These are phyloP conservation scores for Solanum gracilifrons DNA, from an alignment of 257 asterid genomes.

Conservation along the genomic window DNA sequence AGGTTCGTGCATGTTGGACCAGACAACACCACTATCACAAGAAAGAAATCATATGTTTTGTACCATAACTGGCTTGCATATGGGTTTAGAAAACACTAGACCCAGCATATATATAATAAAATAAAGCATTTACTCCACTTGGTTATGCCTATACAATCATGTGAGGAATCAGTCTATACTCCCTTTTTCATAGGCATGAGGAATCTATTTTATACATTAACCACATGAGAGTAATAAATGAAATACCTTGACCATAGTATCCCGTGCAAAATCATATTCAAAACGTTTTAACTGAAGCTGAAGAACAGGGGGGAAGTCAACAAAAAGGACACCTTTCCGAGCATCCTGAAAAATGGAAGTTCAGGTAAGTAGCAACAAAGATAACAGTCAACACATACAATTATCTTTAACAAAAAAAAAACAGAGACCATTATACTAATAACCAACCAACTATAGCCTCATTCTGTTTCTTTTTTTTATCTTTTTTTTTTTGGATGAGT, in stretches of 20 bases:
- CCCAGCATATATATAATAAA: background rate
- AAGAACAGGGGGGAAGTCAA: conserved; percentile 78
- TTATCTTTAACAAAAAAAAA: background rate
- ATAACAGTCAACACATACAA: background rate
- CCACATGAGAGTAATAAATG: background rate
- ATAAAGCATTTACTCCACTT: background rate
- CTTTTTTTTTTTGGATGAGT: background rate
- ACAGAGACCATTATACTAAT: background rate
- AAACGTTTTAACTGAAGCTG: conserved; percentile 76
- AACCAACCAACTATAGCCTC: background rate
- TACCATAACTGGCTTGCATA: background rate
- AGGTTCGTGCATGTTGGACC: background rate
- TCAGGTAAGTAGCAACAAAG: background rate
- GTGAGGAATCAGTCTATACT: background rate
- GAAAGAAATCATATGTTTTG: background rate
- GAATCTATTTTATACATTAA: background rate
- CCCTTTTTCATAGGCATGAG: background rate
- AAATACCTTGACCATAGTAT: conserved; percentile 74
- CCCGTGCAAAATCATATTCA: conserved; percentile 69
- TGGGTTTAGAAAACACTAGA: background rate
- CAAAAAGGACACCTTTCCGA: conserved; percentile 70
- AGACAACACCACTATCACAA: background rate
- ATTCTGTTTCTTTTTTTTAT: background rate
- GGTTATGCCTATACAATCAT: background rate
- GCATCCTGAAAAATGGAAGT: conserved; percentile 49